These are phyloP conservation scores for Candida verbasci DNA, from an alignment of 805 yeast genomes.

Conservation along the genomic window DNA sequence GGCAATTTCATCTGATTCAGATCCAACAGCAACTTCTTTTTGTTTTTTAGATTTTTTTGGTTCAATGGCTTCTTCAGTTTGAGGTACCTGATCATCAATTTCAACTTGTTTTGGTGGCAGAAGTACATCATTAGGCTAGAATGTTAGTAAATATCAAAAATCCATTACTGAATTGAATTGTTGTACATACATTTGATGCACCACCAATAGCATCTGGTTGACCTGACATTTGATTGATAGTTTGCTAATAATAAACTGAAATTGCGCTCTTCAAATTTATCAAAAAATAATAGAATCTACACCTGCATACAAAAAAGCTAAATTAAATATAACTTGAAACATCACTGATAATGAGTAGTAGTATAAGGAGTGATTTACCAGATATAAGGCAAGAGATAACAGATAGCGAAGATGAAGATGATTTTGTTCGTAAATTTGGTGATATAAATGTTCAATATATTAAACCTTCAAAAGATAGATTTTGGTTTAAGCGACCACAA, in stretches of 20 bases:
- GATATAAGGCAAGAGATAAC: conserved; percentile 12
- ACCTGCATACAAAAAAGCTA: too few species aligned
- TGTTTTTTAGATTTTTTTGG: background rate
- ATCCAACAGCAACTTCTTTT: background rate
- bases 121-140: conserved; percentile 26
- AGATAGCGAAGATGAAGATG: conserved; percentile 34
- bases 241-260: too few species aligned
- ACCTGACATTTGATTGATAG: background rate
- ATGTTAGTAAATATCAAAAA: background rate
- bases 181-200: conserved; percentile 8
- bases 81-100: conserved; percentile 13
- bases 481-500: conserved; percentile 48
- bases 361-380: background rate
- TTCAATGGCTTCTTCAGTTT: conserved; percentile 7
- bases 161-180: background rate
- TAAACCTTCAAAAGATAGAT: conserved; percentile 32
- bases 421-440: conserved; percentile 46
- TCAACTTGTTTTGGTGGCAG: conserved; percentile 29
- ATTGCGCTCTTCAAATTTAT: too few species aligned
- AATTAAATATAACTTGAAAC: too few species aligned
- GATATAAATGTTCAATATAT: conserved; percentile 45
- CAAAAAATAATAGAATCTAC: too few species aligned
- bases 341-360: background rate
- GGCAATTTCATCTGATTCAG: conserved; percentile 1
- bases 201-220: background rate